Evolutionary conservation across 2,329 filamentous ascomycete genomes (phyloP), one percentile per base, ranked within the genome.

Genomic region (Epichloe typhina): DNA sequence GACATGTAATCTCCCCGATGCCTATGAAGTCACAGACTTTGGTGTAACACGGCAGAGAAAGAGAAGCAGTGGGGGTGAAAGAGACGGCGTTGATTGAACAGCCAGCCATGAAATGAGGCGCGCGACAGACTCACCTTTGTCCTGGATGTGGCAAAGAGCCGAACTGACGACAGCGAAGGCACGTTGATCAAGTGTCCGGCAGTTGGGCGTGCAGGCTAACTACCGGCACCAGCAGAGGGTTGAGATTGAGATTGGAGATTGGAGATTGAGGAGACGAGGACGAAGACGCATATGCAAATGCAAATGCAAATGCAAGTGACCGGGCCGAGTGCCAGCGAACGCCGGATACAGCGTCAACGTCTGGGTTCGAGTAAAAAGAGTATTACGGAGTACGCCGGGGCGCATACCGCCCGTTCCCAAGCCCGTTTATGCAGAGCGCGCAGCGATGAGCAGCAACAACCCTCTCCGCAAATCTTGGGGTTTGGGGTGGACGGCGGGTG

Each of bases 191-290:
- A 43, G 40, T 61, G 62, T 57, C 72, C 70, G 58, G 73, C 70
- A 47, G 70, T 72, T 58, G 72, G 71, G 63, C 71, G 73, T 58
- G 39, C n/a, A 39, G 46, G 42, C 33, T 75, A 70, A 58, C 69
- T 67, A 56, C 64, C 56, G 52, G 21, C 67, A 56, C 64, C 56
- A 52, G 19, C 54, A 57, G 54, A 59, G 47, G 48, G 54, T 55
- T 50, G 58, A 41, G 43, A 53, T 54, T 51, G 59, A 56, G 51
- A 2, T 26, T 21, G 6, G 23, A 26, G 23, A 26, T 23, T 23
- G 5, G 23, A 26, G 43, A 53, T 54, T 51, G 59, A 56, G 52
- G 54, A 47, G 40, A 55, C 53, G 50, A 56, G 54, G 42, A 55
- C 50, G 50, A 54, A 36, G 50, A 54, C 33, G 56, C 49, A 54